These are phyloP conservation scores for Musa balbisiana DNA, from an alignment of 202 grass and related monocot species.

Conservation along the genomic window DNA sequence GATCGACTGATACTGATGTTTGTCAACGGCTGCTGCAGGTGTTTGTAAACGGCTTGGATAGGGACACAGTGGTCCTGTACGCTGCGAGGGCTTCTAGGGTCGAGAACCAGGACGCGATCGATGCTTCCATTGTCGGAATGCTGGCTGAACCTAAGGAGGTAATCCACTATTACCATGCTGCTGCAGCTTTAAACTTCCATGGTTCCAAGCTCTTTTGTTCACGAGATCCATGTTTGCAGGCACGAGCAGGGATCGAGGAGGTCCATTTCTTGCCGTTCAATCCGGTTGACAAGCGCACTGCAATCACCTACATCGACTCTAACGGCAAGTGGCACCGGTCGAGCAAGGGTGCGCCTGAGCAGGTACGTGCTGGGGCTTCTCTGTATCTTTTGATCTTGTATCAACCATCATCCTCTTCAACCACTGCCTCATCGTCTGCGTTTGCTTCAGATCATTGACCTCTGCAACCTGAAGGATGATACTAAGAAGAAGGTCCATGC, in stretches of 20 bases:
- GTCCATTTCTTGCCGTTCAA: slow-evolving; percentile 75
- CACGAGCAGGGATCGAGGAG: slow-evolving; percentile 61
- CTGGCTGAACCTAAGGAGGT: slow-evolving; percentile 69
- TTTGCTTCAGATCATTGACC: slow-evolving; percentile 44
- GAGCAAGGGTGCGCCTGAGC: slow-evolving; percentile 81
- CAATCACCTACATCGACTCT: slow-evolving; percentile 71
- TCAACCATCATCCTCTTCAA: not conserved
- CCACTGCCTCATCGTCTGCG: not conserved
- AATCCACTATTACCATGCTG: not conserved
- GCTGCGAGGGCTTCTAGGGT: slow-evolving; percentile 66
- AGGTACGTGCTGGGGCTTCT: slow-evolving; percentile 1
- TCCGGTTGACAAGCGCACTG: slow-evolving; percentile 71
- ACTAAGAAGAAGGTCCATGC: slow-evolving; percentile 36
- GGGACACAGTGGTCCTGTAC: slow-evolving; percentile 45
- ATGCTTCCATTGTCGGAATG: slow-evolving; percentile 69
- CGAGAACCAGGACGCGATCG: slow-evolving; percentile 88
- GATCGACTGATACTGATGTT: not conserved
- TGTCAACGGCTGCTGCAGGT: slow-evolving; percentile 13
- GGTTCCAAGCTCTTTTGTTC: not conserved
- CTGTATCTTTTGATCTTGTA: not conserved
- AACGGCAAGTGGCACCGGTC: slow-evolving; percentile 54
- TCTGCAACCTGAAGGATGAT: slow-evolving; percentile 43
- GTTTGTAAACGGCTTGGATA: slow-evolving; percentile 31
- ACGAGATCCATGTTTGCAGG: slow-evolving; percentile 7
- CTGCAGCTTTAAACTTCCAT: not conserved